Conservation (phyloP, 345 rosid genomes). For the Lagerstroemia speciosa region DNA sequence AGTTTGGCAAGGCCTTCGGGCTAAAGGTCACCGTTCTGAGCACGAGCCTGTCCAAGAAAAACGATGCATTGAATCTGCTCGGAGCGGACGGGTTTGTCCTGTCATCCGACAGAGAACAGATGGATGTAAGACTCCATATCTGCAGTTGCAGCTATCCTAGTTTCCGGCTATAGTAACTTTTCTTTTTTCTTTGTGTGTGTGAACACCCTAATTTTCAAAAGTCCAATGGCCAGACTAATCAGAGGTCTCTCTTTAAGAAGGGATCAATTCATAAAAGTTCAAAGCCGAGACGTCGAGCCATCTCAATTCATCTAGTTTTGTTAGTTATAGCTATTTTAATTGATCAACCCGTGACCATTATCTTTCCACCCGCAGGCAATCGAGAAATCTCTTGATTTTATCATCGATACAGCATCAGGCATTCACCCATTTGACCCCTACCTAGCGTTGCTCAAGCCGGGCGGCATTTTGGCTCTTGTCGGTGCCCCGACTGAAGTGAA, state of each 20-base stretch:
- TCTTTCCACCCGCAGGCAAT: slow-evolving; percentile 28
- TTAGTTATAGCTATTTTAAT: too few species aligned
- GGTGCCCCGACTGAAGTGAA: slow-evolving; percentile 74
- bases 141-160: not conserved
- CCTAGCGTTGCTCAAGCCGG: slow-evolving; percentile 59
- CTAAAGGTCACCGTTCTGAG: slow-evolving; percentile 70
- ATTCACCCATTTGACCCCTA: slow-evolving; percentile 74
- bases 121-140: slow-evolving; percentile 41
- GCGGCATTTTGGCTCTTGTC: slow-evolving; percentile 56
- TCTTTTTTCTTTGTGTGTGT: too few species aligned
- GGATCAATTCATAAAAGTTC: too few species aligned
- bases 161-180: too few species aligned
- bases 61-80: slow-evolving; percentile 62
- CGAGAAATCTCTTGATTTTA: slow-evolving; percentile 61
- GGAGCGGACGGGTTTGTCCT: slow-evolving; percentile 64
- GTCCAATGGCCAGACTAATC: too few species aligned
- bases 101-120: slow-evolving; percentile 61
- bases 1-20: slow-evolving; percentile 94
- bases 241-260: too few species aligned
- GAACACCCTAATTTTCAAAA: too few species aligned
- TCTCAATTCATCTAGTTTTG: too few species aligned
- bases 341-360: too few species aligned
- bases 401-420: slow-evolving; percentile 74
- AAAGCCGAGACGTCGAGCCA: too few species aligned
- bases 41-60: slow-evolving; percentile 70